phyloP scores from a whole-genome alignment of 345 rosid species.

The Acer campestre region DNA sequence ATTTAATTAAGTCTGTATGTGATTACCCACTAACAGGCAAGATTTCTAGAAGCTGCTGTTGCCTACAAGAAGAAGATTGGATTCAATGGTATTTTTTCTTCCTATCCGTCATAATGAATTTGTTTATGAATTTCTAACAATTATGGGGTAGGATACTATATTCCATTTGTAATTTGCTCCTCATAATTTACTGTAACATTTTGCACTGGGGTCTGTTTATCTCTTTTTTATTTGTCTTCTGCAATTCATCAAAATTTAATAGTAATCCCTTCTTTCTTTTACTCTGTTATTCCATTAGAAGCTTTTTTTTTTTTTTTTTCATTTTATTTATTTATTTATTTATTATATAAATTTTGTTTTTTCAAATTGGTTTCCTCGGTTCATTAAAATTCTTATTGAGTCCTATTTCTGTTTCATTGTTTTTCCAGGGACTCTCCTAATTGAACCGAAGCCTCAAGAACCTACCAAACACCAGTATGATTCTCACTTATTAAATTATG shows the following conservation, averaged over 20 bases:
- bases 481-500: neutral
- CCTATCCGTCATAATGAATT: neutral
- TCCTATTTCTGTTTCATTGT: neutral
- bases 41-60: constrained; percentile 79
- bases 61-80: constrained; percentile 97
- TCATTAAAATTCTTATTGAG: neutral
- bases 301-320: constrained; percentile 1
- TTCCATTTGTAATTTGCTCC: constrained; percentile 1
- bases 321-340: neutral
- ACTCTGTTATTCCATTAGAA: neutral
- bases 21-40: constrained; percentile 50
- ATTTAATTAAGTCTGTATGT: neutral
- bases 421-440: constrained; percentile 72
- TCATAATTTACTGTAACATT: neutral
- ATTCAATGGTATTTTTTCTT: constrained; percentile 61
- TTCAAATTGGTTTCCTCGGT: neutral
- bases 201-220: neutral
- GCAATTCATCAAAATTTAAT: neutral
- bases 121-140: neutral
- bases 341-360: neutral
- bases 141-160: neutral
- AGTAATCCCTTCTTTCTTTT: neutral
- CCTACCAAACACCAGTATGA: constrained; percentile 89
- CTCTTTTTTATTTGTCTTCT: neutral
- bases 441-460: constrained; percentile 99